phyloP scores from a whole-genome alignment of 2,329 filamentous ascomycete genomes.

The Penicillium sp. region DNA sequence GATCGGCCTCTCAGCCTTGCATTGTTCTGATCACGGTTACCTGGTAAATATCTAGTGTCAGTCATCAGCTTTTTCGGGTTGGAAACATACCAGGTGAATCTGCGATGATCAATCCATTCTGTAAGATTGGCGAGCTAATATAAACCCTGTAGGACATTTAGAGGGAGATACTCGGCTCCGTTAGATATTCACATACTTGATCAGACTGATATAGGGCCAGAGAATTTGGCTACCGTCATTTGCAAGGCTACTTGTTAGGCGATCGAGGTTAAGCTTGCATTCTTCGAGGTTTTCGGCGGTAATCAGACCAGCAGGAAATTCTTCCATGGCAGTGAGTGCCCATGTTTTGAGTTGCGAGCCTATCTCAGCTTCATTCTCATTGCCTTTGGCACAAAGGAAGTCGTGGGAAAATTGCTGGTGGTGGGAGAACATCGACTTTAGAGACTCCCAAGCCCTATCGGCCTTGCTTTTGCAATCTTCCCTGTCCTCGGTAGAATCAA shows the following conservation, averaged over 20 bases:
- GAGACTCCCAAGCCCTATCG: slow-evolving; percentile 8
- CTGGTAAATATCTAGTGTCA: too few relatives aligned
- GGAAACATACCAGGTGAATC: slow-evolving; percentile 22
- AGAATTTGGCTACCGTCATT: slow-evolving; percentile 4
- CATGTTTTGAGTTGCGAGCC: too few relatives aligned
- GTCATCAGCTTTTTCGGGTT: too few relatives aligned
- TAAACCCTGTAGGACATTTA: slow-evolving; percentile 17
- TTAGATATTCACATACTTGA: slow-evolving; percentile 10
- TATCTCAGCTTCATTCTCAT: too few relatives aligned
- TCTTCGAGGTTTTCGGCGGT: slow-evolving; percentile 4
- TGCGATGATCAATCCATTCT: slow-evolving; percentile 18
- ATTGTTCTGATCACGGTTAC: slow-evolving; percentile 20
- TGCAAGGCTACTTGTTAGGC: slow-evolving; percentile 8
- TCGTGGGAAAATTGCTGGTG: too few relatives aligned
- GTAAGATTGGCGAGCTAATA: slow-evolving; percentile 14
- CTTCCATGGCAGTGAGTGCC: neutral
- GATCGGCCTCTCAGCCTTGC: slow-evolving; percentile 16
- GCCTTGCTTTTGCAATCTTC: slow-evolving; percentile 3
- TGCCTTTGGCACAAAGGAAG: too few relatives aligned
- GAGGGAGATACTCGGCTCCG: too few relatives aligned
- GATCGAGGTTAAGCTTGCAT: slow-evolving; percentile 14
- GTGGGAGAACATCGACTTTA: too few relatives aligned
- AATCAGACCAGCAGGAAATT: too few relatives aligned
- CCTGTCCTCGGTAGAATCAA: too few relatives aligned
- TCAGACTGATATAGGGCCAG: slow-evolving; percentile 22